These are phyloP conservation scores for Chondrus crispus DNA, from an alignment of 23 red algal species.

Conservation along the genomic window DNA sequence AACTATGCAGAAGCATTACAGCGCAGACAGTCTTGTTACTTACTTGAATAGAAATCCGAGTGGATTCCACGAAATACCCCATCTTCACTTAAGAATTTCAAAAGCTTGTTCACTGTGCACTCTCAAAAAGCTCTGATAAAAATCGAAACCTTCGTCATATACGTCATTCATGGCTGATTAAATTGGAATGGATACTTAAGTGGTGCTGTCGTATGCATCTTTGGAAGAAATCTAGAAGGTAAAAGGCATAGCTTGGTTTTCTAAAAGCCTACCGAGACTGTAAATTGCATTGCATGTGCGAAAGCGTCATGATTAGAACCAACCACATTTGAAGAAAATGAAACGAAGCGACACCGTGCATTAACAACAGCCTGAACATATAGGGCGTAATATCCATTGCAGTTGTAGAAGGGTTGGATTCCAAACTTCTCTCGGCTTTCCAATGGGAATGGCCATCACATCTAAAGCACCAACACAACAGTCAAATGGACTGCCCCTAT, in stretches of 20 bases:
- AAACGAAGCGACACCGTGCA: not conserved
- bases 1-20: not conserved
- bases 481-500: not conserved
- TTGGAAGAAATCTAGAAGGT: not conserved
- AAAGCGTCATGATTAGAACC: not conserved
- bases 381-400: constrained; percentile 1
- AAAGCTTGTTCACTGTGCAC: constrained; percentile 6
- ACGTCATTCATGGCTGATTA: not conserved
- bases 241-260: not conserved
- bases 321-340: not conserved
- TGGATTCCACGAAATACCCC: not conserved
- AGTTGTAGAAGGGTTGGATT: constrained; percentile 5
- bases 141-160: not conserved
- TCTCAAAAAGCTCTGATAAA: not conserved
- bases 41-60: not conserved
- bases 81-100: not conserved
- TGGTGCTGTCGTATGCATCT: not conserved
- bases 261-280: not conserved
- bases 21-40: not conserved
- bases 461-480: constrained; percentile 7
- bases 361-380: not conserved
- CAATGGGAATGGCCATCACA: not conserved
- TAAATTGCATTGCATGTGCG: not conserved
- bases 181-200: not conserved
- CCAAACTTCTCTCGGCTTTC: not conserved